Conservation (phyloP, 768 basidiomycete species). For the Rhodotorula taiwanensis region DNA sequence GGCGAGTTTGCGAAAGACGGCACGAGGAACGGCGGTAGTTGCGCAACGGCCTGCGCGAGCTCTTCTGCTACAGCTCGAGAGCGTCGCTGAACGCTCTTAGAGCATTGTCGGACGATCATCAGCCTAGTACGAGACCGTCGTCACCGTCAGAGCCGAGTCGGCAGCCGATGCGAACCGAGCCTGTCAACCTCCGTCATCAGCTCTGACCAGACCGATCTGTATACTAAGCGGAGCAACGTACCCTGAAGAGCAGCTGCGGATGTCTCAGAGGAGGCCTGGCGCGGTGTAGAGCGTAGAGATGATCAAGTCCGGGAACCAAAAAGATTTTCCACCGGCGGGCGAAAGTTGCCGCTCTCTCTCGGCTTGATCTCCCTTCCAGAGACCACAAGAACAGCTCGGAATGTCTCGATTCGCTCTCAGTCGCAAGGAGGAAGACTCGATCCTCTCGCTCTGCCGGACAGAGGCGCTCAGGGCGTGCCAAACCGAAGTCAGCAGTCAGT, state of each 20-base stretch:
- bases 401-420: constrained; percentile 34
- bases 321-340: too few relatives aligned
- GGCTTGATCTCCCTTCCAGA: background rate
- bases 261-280: background rate
- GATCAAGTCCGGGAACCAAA: too few relatives aligned
- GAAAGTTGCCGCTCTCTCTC: background rate
- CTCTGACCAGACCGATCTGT: too few relatives aligned
- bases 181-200: too few relatives aligned
- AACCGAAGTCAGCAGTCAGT: constrained; percentile 15
- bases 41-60: constrained; percentile 12
- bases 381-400: background rate
- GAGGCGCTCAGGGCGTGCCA: constrained; percentile 26
- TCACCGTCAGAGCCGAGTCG: too few relatives aligned
- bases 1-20: constrained; percentile 12
- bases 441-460: constrained; percentile 13
- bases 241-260: background rate
- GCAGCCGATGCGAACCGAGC: too few relatives aligned
- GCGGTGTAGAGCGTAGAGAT: background rate
- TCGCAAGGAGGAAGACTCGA: constrained; percentile 31
- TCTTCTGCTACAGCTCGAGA: background rate
- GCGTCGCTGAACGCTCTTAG: background rate
- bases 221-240: too few relatives aligned
- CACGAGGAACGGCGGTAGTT: constrained; percentile 25
- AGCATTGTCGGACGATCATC: background rate
- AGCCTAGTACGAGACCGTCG: too few relatives aligned